These are phyloP conservation scores for Silene conica DNA, from an alignment of 148 eudicot genomes.

Conservation along the genomic window DNA sequence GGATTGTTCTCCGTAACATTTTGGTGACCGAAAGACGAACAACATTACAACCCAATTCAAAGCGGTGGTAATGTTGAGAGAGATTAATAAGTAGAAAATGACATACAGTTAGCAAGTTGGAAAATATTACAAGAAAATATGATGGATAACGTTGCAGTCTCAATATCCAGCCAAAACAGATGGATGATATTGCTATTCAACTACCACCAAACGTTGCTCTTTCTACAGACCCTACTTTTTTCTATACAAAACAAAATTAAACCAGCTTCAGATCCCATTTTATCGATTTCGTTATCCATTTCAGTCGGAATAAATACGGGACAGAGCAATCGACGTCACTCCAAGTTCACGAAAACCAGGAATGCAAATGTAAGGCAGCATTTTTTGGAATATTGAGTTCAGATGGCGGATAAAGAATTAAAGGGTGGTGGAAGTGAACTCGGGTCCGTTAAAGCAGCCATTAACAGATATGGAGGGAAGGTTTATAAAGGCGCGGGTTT, in stretches of 20 bases:
- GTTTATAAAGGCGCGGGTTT: conserved; percentile 20
- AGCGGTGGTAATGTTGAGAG: neutral
- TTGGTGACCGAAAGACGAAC: neutral
- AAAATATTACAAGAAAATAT: neutral
- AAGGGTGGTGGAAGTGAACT: conserved; percentile 14
- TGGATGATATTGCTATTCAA: neutral
- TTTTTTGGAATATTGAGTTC: neutral
- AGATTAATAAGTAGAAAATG: neutral
- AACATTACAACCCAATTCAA: neutral
- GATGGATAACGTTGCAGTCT: neutral
- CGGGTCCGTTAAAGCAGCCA: conserved; percentile 45
- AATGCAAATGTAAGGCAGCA: neutral
- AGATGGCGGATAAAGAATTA: conserved; percentile 29
- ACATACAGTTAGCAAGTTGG: neutral
- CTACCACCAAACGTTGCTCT: conserved; percentile 19
- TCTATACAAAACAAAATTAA: neutral
- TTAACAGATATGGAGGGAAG: conserved; percentile 40
- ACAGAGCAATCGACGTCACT: neutral
- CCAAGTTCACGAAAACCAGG: neutral
- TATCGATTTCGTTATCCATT: neutral
- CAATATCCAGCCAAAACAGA: conserved; percentile 6
- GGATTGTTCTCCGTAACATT: too few species aligned
- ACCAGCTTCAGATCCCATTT: neutral
- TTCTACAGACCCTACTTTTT: neutral
- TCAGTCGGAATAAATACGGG: neutral